Conservation (phyloP, 495 filamentous ascomycete genomes). For the Daldinia loculata region DNA sequence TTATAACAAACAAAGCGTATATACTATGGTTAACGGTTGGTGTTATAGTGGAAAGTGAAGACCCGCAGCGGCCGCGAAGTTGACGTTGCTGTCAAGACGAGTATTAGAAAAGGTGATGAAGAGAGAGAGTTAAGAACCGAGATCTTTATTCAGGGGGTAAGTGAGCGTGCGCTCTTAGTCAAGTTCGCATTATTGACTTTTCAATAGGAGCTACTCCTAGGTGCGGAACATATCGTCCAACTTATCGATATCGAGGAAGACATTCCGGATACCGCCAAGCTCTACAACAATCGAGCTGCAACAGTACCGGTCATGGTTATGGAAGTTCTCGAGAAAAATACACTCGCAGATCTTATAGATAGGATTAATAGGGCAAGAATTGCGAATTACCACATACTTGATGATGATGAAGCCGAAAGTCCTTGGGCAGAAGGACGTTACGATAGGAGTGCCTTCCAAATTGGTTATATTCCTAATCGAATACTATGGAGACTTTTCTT, state of each 20-base stretch:
- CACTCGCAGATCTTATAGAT: slow-evolving; percentile 1
- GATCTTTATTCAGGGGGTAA: not conserved
- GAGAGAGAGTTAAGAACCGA: not conserved
- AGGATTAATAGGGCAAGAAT: not conserved
- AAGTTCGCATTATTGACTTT: not conserved
- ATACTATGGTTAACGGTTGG: not conserved
- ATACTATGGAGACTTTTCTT: slow-evolving; percentile 24
- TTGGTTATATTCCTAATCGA: slow-evolving; percentile 17
- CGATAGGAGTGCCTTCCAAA: not conserved
- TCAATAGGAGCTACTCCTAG: not conserved
- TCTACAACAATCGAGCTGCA: not conserved
- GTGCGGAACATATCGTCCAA: slow-evolving; percentile 9
- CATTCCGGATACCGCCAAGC: not conserved
- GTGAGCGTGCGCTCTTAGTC: not conserved
- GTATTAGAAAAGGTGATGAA: not conserved
- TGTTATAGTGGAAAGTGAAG: slow-evolving; percentile 13
- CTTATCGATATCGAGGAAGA: not conserved
- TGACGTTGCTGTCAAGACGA: slow-evolving; percentile 1
- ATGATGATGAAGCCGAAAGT: not conserved
- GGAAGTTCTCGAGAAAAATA: slow-evolving; percentile 4
- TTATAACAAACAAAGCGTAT: not conserved
- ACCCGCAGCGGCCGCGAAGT: too few species aligned
- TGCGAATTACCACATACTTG: not conserved
- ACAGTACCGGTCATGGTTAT: slow-evolving; percentile 5
- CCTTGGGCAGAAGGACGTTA: not conserved